Conservation (phyloP, 805 yeast species). For the Grigorovia transvaalensis region DNA sequence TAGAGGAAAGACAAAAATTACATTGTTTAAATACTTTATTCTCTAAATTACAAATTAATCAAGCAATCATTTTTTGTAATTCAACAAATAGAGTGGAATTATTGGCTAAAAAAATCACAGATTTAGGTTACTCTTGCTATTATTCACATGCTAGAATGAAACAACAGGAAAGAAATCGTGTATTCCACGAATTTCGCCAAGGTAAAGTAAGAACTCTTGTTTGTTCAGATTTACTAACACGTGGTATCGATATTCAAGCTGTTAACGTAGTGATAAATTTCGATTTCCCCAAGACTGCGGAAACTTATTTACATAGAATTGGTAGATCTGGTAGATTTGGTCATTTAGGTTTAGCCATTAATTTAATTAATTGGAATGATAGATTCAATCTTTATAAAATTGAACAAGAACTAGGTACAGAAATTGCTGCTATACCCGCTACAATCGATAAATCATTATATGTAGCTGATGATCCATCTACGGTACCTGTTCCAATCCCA, state of each 20-base stretch:
- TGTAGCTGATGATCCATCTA: constrained; percentile 65
- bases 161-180: constrained; percentile 92
- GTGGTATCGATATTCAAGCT: constrained; percentile 99
- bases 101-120: constrained; percentile 91
- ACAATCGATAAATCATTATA: constrained; percentile 80
- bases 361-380: constrained; percentile 93
- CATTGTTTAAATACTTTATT: constrained; percentile 93
- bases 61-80: constrained; percentile 93
- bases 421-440: constrained; percentile 94
- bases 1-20: constrained; percentile 90
- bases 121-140: constrained; percentile 91
- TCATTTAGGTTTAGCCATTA: constrained; percentile 94
- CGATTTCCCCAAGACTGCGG: constrained; percentile 97
- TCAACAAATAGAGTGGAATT: constrained; percentile 94
- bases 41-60: constrained; percentile 89
- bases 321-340: constrained; percentile 99
- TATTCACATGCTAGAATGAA: constrained; percentile 97
- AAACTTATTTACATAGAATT: constrained; percentile 93
- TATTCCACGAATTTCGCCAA: constrained; percentile 96
- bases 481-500: constrained; percentile 85
- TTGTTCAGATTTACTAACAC: constrained; percentile 89
- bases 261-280: constrained; percentile 96
- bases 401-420: constrained; percentile 95
- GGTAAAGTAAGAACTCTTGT: constrained; percentile 96
- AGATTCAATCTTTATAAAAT: constrained; percentile 87